Percentiles rank a stretch among this genome's conserved stretches.
Conservation (phyloP, 1,284 basidiomycete species). For the Takashimella tepidaria region DNA sequence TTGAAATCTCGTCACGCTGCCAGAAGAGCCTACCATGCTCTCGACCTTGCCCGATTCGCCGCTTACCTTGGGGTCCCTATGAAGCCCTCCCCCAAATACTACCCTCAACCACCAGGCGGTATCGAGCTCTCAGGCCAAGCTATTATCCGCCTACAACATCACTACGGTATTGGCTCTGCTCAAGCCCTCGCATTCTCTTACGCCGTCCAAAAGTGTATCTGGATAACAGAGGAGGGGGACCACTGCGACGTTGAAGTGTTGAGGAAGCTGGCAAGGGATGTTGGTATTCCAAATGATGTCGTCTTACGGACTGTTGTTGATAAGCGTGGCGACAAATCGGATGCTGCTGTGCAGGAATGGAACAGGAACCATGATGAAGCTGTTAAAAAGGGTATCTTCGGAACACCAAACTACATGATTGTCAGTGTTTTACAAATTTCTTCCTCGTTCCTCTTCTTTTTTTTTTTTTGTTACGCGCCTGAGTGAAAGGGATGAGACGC, state of each 20-base stretch:
- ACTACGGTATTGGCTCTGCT: slow-evolving; percentile 18
- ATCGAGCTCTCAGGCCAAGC: slow-evolving; percentile 24
- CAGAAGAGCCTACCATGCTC: slow-evolving; percentile 26
- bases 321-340: slow-evolving; percentile 10
- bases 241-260: slow-evolving; percentile 17
- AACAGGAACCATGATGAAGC: slow-evolving; percentile 20
- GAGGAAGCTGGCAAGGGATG: slow-evolving; percentile 9
- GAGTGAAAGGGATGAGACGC: too few species aligned
- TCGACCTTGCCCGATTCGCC: slow-evolving; percentile 23
- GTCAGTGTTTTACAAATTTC: neutral
- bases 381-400: slow-evolving; percentile 24
- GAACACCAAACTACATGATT: slow-evolving; percentile 29
- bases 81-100: slow-evolving; percentile 19
- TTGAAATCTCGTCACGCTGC: slow-evolving; percentile 21
- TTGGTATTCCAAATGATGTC: slow-evolving; percentile 13
- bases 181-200: slow-evolving; percentile 19
- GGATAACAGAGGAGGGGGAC: slow-evolving; percentile 29
- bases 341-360: slow-evolving; percentile 20
- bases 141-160: slow-evolving; percentile 24
- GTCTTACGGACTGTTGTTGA: slow-evolving; percentile 13
- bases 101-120: slow-evolving; percentile 18
- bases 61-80: slow-evolving; percentile 12
- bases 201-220: slow-evolving; percentile 23
- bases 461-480: neutral
- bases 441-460: neutral